Evolutionary conservation across 148 eudicot genomes (phyloP).

Genomic region (Diospyros lotus): DNA sequence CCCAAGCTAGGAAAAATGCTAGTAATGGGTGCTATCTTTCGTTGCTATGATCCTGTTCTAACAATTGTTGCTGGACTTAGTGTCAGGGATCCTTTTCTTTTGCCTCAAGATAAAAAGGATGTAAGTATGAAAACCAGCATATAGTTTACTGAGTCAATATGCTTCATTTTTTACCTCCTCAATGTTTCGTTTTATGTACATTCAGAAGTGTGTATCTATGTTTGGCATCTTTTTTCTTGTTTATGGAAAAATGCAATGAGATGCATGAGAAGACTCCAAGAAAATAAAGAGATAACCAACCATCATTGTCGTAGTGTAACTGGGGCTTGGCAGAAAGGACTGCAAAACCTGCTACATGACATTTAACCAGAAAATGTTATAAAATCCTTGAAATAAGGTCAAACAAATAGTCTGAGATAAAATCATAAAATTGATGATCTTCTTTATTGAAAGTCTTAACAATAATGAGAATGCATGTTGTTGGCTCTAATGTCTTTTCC

Average conservation of each 20-base stretch:
- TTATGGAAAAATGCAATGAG: background rate
- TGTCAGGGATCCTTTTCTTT: constrained; percentile 96
- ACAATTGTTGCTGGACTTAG: constrained; percentile 98
- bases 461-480: background rate
- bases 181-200: background rate
- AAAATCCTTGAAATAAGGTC: background rate
- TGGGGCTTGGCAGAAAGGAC: background rate
- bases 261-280: background rate
- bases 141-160: background rate
- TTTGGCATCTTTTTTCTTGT: background rate
- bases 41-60: constrained; percentile 93
- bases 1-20: constrained; percentile 99
- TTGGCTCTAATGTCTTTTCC: background rate
- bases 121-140: constrained; percentile 40
- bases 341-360: background rate
- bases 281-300: background rate
- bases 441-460: background rate
- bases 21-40: constrained; percentile 92
- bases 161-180: background rate
- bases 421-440: background rate
- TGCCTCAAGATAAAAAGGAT: constrained; percentile 97
- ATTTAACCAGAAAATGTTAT: background rate
- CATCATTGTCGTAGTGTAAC: background rate
- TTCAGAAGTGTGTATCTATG: background rate
- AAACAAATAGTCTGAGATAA: background rate